Evolutionary conservation across 2,329 filamentous ascomycete species (phyloP).

Genomic region (Nemania sp.): DNA sequence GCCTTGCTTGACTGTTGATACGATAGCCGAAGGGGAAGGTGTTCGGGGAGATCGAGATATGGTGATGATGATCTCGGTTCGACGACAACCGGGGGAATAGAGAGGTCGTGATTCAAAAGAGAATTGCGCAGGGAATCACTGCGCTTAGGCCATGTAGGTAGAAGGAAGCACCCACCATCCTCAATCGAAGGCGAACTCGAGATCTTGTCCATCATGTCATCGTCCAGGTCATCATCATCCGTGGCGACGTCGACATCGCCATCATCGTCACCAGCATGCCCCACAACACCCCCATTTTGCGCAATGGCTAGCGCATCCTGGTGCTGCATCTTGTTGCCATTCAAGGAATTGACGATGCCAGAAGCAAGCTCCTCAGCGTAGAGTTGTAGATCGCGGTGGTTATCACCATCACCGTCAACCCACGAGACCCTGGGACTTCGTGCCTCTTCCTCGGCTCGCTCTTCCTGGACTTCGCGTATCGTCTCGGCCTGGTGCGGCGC

Average conservation of each 20-base stretch:
- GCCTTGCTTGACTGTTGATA: conserved; percentile 43
- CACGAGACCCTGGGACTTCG: conserved; percentile 66
- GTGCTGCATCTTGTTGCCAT: conserved; percentile 50
- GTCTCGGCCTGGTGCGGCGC: conserved; percentile 86
- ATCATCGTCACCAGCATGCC: conserved; percentile 60
- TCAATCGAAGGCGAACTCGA: conserved; percentile 98
- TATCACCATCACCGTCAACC: conserved; percentile 47
- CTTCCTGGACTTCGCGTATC: conserved; percentile 77
- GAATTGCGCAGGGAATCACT: conserved; percentile 48
- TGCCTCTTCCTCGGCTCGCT: conserved; percentile 73
- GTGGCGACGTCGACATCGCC: conserved; percentile 70
- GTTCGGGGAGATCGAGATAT: conserved; percentile 46
- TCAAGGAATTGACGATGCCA: conserved; percentile 47
- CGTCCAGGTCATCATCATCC: conserved; percentile 72
- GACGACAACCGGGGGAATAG: conserved; percentile 40
- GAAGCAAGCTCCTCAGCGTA: conserved; percentile 53
- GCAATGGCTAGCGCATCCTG: conserved; percentile 64
- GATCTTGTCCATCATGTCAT: conserved; percentile 98
- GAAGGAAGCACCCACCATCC: conserved; percentile 82
- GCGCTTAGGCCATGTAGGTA: conserved; percentile 49
- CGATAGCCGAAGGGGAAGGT: conserved; percentile 37
- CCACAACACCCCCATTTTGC: conserved; percentile 62
- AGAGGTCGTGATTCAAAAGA: conserved; percentile 37
- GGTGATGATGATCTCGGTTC: conserved; percentile 49
- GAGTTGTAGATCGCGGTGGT: conserved; percentile 48